phyloP scores from a whole-genome alignment of 192 early-diverging fungal species.

The Coemansia sp. region DNA sequence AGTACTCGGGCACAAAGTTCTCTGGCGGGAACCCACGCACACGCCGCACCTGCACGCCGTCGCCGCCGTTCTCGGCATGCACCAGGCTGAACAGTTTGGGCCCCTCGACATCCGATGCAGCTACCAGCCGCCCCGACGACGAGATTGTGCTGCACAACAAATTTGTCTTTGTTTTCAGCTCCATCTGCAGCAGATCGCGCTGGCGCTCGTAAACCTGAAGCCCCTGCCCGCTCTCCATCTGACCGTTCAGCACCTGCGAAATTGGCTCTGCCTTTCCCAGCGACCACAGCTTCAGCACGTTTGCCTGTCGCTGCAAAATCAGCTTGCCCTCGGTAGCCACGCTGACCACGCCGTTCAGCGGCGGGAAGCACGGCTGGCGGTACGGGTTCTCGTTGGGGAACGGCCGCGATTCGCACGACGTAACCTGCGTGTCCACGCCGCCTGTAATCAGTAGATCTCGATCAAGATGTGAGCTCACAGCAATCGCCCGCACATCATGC shows the following conservation, averaged over 20 bases:
- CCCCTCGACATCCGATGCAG: conserved; percentile 73
- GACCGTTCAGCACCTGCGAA: conserved; percentile 20
- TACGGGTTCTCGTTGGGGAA: conserved; percentile 65
- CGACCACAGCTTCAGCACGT: conserved; percentile 78
- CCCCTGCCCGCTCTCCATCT: conserved; percentile 47
- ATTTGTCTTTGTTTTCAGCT: conserved; percentile 69
- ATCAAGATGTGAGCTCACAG: conserved; percentile 67
- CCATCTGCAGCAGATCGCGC: conserved; percentile 71
- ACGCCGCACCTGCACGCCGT: conserved; percentile 31
- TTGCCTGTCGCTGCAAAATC: conserved; percentile 64
- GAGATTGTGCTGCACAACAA: conserved; percentile 75
- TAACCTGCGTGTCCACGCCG: conserved; percentile 75
- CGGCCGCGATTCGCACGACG: conserved; percentile 58
- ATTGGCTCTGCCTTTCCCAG: conserved; percentile 64
- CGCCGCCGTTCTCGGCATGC: conserved; percentile 17
- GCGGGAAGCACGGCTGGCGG: conserved; percentile 66
- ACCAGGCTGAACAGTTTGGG: conserved; percentile 63
- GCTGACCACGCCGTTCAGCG: conserved; percentile 57
- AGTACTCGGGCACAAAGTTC: conserved; percentile 48
- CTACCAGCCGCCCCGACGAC: conserved; percentile 78
- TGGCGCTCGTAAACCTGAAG: conserved; percentile 63
- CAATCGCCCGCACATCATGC: conserved; percentile 90
- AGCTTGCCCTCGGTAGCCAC: conserved; percentile 62
- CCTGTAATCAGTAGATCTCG: conserved; percentile 79
- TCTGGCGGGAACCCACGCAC: conserved; percentile 43